Evolutionary conservation across 805 yeast genomes (phyloP).

Genomic region (Cyberlindnera meyerae): DNA sequence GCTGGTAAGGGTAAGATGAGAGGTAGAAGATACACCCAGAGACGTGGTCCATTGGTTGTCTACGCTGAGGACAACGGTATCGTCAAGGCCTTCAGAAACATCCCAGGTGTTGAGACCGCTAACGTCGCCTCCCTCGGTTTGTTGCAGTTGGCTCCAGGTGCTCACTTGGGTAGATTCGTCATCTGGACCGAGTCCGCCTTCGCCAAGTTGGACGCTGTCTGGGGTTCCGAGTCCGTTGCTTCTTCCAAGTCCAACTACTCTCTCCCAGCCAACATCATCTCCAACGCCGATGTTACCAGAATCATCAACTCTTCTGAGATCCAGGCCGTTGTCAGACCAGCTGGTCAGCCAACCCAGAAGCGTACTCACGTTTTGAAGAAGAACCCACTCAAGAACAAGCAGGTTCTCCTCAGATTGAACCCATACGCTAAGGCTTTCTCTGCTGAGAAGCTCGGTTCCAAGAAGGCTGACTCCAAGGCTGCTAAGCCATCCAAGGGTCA

Average conservation of each 20-base stretch:
- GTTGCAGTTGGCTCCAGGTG: slow-evolving; percentile 99
- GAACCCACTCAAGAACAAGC: slow-evolving; percentile 99
- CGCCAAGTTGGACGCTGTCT: slow-evolving; percentile 92
- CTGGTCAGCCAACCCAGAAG: slow-evolving; percentile 92
- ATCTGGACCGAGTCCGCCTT: slow-evolving; percentile 99
- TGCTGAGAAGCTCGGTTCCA: slow-evolving; percentile 84
- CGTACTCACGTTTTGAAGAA: slow-evolving; percentile 94
- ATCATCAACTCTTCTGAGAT: slow-evolving; percentile 98
- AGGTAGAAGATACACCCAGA: slow-evolving; percentile 99
- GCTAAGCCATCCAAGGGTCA: slow-evolving; percentile 68
- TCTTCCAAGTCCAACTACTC: slow-evolving; percentile 85
- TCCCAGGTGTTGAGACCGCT: slow-evolving; percentile 99
- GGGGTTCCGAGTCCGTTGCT: slow-evolving; percentile 87
- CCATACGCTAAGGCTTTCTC: slow-evolving; percentile 98
- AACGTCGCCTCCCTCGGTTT: slow-evolving; percentile 88
- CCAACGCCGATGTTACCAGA: slow-evolving; percentile 95
- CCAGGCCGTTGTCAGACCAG: slow-evolving; percentile 95
- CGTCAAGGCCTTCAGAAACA: slow-evolving; percentile 98
- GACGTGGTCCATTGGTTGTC: slow-evolving; percentile 99
- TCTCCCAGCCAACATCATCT: slow-evolving; percentile 89
- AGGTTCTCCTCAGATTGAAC: slow-evolving; percentile 95
- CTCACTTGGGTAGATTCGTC: slow-evolving; percentile 99
- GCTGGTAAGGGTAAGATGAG: slow-evolving; percentile 99
- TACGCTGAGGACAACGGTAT: slow-evolving; percentile 97
- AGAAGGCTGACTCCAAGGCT: slow-evolving; percentile 61